Evolutionary conservation across 2,329 filamentous ascomycete genomes (phyloP).

Genomic region (Botrytis fragariae): DNA sequence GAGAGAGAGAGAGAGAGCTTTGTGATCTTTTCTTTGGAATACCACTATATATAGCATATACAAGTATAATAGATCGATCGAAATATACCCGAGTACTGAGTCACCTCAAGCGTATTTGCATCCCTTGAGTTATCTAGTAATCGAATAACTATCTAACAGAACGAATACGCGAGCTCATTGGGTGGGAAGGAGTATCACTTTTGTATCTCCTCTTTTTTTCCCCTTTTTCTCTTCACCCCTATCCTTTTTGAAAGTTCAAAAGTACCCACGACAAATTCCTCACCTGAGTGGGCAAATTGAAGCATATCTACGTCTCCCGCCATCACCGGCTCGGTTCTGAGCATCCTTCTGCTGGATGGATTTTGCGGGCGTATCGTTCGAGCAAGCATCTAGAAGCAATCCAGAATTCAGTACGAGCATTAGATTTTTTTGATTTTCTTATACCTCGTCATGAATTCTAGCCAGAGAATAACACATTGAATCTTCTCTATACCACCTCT

Average conservation of each 20-base stretch:
- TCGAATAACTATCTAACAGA: neutral
- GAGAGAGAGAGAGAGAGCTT: neutral
- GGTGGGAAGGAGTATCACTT: neutral
- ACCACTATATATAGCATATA: neutral
- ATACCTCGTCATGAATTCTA: no score
- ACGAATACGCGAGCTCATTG: neutral
- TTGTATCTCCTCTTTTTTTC: fast-evolving
- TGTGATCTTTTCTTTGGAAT: neutral
- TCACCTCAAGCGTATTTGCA: neutral
- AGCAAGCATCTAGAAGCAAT: no score
- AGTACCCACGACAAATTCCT: neutral
- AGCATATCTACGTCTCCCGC: no score
- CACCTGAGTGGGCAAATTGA: no score
- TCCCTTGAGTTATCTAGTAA: no score
- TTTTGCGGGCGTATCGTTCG: no score
- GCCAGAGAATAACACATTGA: no score
- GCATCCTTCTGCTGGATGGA: no score
- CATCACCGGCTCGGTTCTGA: no score
- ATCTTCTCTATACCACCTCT: no score
- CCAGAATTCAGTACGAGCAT: no score
- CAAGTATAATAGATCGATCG: neutral
- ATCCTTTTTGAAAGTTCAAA: neutral
- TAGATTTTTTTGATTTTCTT: no score
- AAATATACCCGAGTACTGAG: neutral
- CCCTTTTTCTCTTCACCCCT: neutral